Evolutionary conservation across 2,329 filamentous ascomycete species (phyloP), one percentile per base, ranked within the genome.

Genomic region (Aschersonia sp.): DNA sequence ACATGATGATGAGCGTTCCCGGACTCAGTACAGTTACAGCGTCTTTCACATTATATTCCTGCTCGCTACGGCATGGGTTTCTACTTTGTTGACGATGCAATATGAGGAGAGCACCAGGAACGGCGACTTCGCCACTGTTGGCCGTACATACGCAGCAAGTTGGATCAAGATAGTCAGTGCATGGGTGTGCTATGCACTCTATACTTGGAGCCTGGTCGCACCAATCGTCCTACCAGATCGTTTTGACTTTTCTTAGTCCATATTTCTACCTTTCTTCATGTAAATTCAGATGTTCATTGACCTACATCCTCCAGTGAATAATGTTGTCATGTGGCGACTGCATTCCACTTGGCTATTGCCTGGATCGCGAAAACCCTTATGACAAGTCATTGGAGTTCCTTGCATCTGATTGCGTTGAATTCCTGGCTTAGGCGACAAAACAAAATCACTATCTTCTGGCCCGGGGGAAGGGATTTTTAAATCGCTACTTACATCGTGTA

Each of bases 91-190:
- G 35, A 75, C 72, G 9, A 85, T 89, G 69, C 85, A 86, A 58
- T 78, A 85, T 54, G 77, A 83, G 7, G 74, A 80, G 52, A 68
- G 71, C 42, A 78, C 79, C 50, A 72, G 76, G 43, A 75, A 62
- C 37, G 74, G 79, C 45, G 83, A 89, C 59, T 97, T 98, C 65
- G 87, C 87, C 2, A 87, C 90, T 0, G 90, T 98, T 4, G 92
- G 92, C 22, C 76, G 92, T 50, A 97, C 90, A 5, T 94, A 97
- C 66, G 94, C 88, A 78, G 92, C 92, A 33, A 95, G 87, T 60
- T 98, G 94, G 92, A 88, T 96, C 56, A 98, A 98, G 79, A 97
- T 98, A 64, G 81, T 96, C 47, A 94, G 89, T 65, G 83, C 90
- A 14, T 98, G 92, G 92, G 82, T 92, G 47, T 98, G 92, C 69